A percentile compares a stretch with the other conserved stretches of the same genome.
Evolutionary conservation across 2,329 filamentous ascomycete species (phyloP).

Genomic region (Fusarium hainanense): DNA sequence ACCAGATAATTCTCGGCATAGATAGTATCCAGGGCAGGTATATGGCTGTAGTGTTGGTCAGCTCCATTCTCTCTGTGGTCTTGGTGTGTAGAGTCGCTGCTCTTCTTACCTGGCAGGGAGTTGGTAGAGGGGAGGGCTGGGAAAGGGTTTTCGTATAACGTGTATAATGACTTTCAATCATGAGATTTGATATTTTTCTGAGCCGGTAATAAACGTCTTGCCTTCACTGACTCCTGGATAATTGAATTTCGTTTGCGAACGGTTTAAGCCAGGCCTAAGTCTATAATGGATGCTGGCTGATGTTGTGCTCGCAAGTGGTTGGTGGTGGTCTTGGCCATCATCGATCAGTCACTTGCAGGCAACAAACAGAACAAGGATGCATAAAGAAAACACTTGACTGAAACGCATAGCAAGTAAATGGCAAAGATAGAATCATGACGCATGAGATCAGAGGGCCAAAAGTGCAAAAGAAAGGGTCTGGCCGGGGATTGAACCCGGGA

Average conservation of each 20-base stretch:
- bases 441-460: background rate
- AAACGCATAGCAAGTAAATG: background rate
- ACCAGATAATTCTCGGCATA: slow-evolving; percentile 35
- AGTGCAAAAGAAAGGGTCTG: slow-evolving; percentile 51
- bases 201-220: background rate
- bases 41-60: accelerated
- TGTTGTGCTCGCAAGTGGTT: background rate
- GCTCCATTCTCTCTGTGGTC: background rate
- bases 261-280: background rate
- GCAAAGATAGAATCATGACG: background rate
- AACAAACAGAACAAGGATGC: no score
- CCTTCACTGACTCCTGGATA: accelerated
- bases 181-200: background rate
- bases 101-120: background rate
- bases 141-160: background rate
- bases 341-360: background rate
- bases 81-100: background rate
- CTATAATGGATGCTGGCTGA: background rate
- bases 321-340: background rate
- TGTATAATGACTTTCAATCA: background rate
- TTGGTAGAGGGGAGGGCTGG: background rate
- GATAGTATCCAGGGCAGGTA: background rate
- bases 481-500: slow-evolving; percentile 61
- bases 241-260: background rate
- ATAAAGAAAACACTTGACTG: no score